Conservation (phyloP, 2,329 filamentous ascomycete species). For the Aspergillus novofumigatus region DNA sequence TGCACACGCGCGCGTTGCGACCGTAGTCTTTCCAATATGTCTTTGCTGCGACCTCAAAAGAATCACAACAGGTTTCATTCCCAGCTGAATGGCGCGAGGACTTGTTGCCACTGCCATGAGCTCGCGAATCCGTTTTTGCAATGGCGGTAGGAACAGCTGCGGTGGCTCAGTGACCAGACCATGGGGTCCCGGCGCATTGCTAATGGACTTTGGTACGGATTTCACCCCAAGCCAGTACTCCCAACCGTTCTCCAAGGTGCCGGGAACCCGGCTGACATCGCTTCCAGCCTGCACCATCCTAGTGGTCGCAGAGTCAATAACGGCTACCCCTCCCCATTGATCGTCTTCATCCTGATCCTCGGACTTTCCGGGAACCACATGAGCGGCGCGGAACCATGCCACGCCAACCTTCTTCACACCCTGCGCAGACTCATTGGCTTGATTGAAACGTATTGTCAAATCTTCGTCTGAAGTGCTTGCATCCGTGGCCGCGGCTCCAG, state of each 20-base stretch:
- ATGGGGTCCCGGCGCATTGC: slow-evolving; percentile 32
- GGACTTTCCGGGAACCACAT: slow-evolving; percentile 52
- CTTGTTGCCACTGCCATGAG: slow-evolving; percentile 86
- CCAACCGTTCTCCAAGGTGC: slow-evolving; percentile 73
- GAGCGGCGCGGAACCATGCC: slow-evolving; percentile 89
- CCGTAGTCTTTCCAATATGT: slow-evolving; percentile 84
- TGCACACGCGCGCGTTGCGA: slow-evolving; percentile 71
- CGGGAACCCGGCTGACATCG: slow-evolving; percentile 74
- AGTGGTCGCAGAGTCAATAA: slow-evolving; percentile 80
- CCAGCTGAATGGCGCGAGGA: slow-evolving; percentile 76
- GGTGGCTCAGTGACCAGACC: slow-evolving; percentile 35
- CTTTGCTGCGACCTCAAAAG: slow-evolving; percentile 87
- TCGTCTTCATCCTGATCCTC: slow-evolving; percentile 59
- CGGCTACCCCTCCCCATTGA: slow-evolving; percentile 79
- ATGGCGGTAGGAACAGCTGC: slow-evolving; percentile 50
- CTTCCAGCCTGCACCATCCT: slow-evolving; percentile 90
- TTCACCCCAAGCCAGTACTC: slow-evolving; percentile 82
- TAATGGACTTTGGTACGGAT: slow-evolving; percentile 51
- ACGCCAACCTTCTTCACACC: slow-evolving; percentile 55
- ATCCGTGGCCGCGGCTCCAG: slow-evolving; percentile 53
- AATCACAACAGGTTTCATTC: slow-evolving; percentile 82
- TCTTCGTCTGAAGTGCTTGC: slow-evolving; percentile 70
- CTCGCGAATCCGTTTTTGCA: slow-evolving; percentile 72
- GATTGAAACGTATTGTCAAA: slow-evolving; percentile 42
- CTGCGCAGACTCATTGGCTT: slow-evolving; percentile 23